These are phyloP conservation scores for Pichia gijzeniarum DNA, from an alignment of 805 yeast genomes.

Conservation along the genomic window DNA sequence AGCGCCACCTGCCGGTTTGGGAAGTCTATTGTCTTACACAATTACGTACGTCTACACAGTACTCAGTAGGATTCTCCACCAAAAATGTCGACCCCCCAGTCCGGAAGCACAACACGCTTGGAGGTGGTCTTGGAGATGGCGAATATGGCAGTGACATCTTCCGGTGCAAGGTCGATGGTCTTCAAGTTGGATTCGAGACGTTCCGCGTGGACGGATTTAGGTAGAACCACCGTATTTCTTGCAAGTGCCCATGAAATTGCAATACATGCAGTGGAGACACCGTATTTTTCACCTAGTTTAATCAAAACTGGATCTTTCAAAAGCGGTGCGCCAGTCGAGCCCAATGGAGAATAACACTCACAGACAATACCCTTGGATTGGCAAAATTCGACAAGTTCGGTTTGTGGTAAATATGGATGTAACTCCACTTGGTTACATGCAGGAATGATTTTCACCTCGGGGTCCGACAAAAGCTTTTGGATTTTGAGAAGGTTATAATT, in stretches of 20 bases:
- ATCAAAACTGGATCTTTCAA: conserved; percentile 38
- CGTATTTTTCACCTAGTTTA: conserved; percentile 38
- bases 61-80: background rate
- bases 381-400: conserved; percentile 48
- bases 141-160: conserved; percentile 24
- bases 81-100: conserved; percentile 14
- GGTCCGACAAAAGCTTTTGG: conserved; percentile 41
- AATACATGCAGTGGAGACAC: conserved; percentile 42
- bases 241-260: conserved; percentile 53
- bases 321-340: conserved; percentile 50
- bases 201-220: conserved; percentile 40
- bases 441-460: conserved; percentile 49
- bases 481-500: conserved; percentile 55
- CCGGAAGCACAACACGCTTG: conserved; percentile 12
- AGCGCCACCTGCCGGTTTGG: background rate
- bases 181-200: conserved; percentile 38
- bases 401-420: conserved; percentile 66
- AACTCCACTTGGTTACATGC: conserved; percentile 49
- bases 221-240: conserved; percentile 49
- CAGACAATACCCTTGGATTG: conserved; percentile 46
- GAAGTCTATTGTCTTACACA: background rate
- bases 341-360: conserved; percentile 78
- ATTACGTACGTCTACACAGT: background rate
- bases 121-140: conserved; percentile 5
- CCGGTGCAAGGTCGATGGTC: conserved; percentile 28